Conservation (phyloP, 2,329 filamentous ascomycete genomes). For the Fusarium illudens region DNA sequence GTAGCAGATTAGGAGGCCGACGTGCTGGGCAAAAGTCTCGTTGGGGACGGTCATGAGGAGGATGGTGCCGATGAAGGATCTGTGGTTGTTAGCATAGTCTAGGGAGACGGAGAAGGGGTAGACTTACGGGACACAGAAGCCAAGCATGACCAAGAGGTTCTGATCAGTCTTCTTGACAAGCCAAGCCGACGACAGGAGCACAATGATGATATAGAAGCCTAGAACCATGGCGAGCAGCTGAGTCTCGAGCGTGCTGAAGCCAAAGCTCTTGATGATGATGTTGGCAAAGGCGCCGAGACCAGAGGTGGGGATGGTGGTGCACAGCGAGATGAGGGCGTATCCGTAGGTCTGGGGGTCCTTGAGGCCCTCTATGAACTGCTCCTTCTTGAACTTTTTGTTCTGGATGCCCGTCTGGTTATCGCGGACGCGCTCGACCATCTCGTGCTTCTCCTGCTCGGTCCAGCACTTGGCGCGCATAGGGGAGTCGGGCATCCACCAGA, state of each 20-base stretch:
- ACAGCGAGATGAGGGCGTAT: constrained; percentile 71
- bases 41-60: constrained; percentile 75
- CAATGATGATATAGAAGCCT: constrained; percentile 76
- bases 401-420: constrained; percentile 69
- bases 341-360: constrained; percentile 72
- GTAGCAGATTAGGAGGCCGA: constrained; percentile 75
- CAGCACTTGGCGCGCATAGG: constrained; percentile 77
- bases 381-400: constrained; percentile 58
- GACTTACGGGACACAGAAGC: constrained; percentile 69
- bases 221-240: constrained; percentile 79
- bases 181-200: constrained; percentile 72
- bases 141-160: constrained; percentile 71
- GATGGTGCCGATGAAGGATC: constrained; percentile 75
- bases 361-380: constrained; percentile 60
- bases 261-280: constrained; percentile 74
- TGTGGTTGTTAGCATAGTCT: constrained; percentile 40
- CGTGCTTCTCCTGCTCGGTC: constrained; percentile 68
- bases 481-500: constrained; percentile 70
- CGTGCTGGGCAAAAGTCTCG: constrained; percentile 63
- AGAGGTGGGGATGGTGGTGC: constrained; percentile 76
- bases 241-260: constrained; percentile 71
- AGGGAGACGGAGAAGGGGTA: too few relatives aligned
- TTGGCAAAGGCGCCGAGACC: constrained; percentile 77
- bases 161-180: constrained; percentile 74
- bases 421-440: constrained; percentile 68